Evolutionary conservation across 768 basidiomycete species (phyloP), one percentile per base, ranked within the genome.

Genomic region (Crucibulum laeve): DNA sequence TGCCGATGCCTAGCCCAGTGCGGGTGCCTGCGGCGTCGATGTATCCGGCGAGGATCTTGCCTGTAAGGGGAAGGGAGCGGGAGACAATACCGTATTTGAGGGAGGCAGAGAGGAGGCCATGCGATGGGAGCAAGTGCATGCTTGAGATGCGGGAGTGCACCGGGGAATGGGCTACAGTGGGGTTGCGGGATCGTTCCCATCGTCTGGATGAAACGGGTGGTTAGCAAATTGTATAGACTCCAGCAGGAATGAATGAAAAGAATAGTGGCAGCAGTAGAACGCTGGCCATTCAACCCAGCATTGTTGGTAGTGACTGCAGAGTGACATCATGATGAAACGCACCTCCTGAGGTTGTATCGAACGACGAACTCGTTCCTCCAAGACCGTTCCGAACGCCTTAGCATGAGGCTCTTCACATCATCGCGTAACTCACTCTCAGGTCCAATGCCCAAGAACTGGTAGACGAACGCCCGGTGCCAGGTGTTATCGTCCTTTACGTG

Each of bases 401-500:
- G 65, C 44, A 78, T 58, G 17, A 87, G 64, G 43, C 76, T 56
- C 40, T 64, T 65, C 46, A 60, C 66, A 32, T 63, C 62, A 47
- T 73, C 60, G 43, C 70, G 56, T 24, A 84, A 60, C 46, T 79
- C 75, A 43, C 62, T 62, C 61, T 90, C 85, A 14, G 87, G 87
- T 6, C 70, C 62, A 41, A 89, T 74, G 38, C 77, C 80, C 34
- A 89, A 58, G 55, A 80, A 81, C 57, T 83, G 82, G 41, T 69
- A 76, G 48, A 80, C 65, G 60, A 87, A 88, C 22, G 90, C 89
- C 17, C 79, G 69, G 40, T 76, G 72, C 89, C 89, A 92, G 25
- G 86, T 90, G 54, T 78, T 82, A 47, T 92, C 89, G 53, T 87
- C 74, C 43, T 74, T 74, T 71, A 89, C 65, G 72, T 89, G 87